Evolutionary conservation across 2,329 filamentous ascomycete genomes (phyloP), one percentile per base, ranked within the genome.

Genomic region (Taxawa tesnikishii): DNA sequence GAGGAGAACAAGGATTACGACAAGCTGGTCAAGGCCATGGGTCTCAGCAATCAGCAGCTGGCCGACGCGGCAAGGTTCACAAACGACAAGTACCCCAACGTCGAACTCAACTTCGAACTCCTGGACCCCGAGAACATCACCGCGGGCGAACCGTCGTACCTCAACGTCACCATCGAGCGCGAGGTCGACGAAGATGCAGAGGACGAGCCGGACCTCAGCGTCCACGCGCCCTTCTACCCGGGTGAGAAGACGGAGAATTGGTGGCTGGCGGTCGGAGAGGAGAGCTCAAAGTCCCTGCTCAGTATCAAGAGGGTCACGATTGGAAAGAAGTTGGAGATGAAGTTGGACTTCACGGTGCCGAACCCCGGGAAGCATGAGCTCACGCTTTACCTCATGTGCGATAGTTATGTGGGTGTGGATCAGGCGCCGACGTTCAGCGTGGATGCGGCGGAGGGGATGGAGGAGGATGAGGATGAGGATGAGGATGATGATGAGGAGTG

Each of bases 181-280:
- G 85, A 93, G 48, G 62, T 88, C 4, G 73, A 75, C 8, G 73
- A 75, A 24, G 74, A 80, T 32, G n/a, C n/a, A n/a, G n/a, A n/a
- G n/a, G 79, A 72, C 14, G 78, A 83, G 42, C 71, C 81, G 11
- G 84, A 94, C 53, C 73, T 79, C 2, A 79, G 77, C 2, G 92
- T 96, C 2, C 87, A 96, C 53, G 87, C 88, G 31, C 90, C 90
- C 0, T 98, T 96, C 67, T 98, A 90, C 54, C 87, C 90, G 1
- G 67, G 58, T 30, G 79, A 80, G 56, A 98, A 98, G 69, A 79
- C 83, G 64, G 90, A 98, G 68, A 94, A 90, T 53, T 98, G 87
- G 87, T 98, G 90, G 90, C 63, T 98, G 34, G 83, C 98, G 13
- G 83, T 98, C 19, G 88, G 87, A 17, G 87, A 96, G 46, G 85